Base-by-base conservation (phyloP, 768 basidiomycete genomes). In the Auriscalpium orientale region DNA sequence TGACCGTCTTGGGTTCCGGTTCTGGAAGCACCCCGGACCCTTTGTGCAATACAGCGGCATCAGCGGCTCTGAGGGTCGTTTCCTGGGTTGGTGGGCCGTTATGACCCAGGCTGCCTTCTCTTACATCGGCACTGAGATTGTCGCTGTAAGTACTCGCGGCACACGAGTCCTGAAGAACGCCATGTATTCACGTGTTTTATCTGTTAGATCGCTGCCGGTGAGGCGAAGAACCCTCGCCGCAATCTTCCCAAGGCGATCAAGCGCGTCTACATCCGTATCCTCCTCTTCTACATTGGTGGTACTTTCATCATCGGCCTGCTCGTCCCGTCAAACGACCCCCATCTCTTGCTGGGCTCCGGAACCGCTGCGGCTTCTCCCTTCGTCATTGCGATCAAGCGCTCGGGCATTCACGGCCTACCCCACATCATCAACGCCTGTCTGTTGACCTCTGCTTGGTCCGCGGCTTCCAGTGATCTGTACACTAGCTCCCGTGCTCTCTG, bases 111-210 rank as follows among this genome's bases (percentile, higher is more conserved):
- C 95, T 4, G 92, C 91, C 13, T 97, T 95, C 76, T 92, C 91
- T 11, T 95, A 79, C 69, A 92, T 94, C 57, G 95, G 94, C 15
- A 94, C 92, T 7, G 95, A 98, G 70, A 93, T 95, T 65, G 92
- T 95, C 44, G 91, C 90, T 33, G 86, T 89, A 73, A 63, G 81
- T 74, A 6, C 46, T 16, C 12, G 46, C 18, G 22, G n/a, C 35
- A 8, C 11, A 33, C 20, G 6, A 15, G 35, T n/a, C 21, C 7
- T 21, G 12, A 43, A 9, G 47, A 15, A 37, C 18, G 20, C 8
- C 28, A 28, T 28, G 28, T 53, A 11, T 5, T 34, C 7, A 34
- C 4, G 64, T 37, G 55, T 40, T 34, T n/a, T n/a, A 40, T 49
- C 47, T 38, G 38, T 46, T 63, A 89, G 87, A 88, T 88, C 62